Evolutionary conservation across 148 eudicot genomes (phyloP), one percentile per base, ranked within the genome.

Genomic region (Silene conica): DNA sequence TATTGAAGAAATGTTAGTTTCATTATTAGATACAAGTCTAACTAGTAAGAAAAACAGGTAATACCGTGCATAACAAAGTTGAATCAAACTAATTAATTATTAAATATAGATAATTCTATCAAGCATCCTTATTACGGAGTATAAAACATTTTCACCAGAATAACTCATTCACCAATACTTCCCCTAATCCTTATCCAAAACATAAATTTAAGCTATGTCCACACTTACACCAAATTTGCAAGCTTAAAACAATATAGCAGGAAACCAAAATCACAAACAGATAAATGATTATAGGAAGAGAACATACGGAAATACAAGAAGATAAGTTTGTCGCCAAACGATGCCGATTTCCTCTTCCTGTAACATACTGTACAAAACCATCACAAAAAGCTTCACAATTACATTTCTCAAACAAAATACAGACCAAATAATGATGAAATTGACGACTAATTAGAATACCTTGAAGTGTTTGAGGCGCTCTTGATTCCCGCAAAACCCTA

Each of bases 271-370:
- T 4, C 2, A 34, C 15, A 34, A 58, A 28, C 6, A n/a, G 8
- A 31, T 4, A 18, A 19, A 55, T 26, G 60, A 15, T 5, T 48
- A 6, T 20, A 54, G 18, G 41, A 57, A 67, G 62, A 63, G 63
- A 73, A 59, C 89, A 60, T 86, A 88, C 92, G 62, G 82, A 77
- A 70, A 83, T 78, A 79, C 71, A 54, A 20, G 92, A 82, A 69
- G 87, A 79, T 25, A 82, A 68, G 11, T 70, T 61, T 34, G 78
- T 55, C 10, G 77, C 56, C 20, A 68, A 71, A 2, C 78, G 34
- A 61, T 79, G 75, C 71, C 78, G 78, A 34, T 68, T 82, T 71
- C 79, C 71, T 50, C 83, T 75, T 80, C 79, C 79, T 50, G 72
- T 14, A 63, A 73, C 77, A 81, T 56, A 73, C 92, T 88, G 86